Percentiles rank a stretch among this genome's conserved stretches.
phyloP scores from a whole-genome alignment of 352 stramenopile genomes.

The Blastocystis sp. region DNA sequence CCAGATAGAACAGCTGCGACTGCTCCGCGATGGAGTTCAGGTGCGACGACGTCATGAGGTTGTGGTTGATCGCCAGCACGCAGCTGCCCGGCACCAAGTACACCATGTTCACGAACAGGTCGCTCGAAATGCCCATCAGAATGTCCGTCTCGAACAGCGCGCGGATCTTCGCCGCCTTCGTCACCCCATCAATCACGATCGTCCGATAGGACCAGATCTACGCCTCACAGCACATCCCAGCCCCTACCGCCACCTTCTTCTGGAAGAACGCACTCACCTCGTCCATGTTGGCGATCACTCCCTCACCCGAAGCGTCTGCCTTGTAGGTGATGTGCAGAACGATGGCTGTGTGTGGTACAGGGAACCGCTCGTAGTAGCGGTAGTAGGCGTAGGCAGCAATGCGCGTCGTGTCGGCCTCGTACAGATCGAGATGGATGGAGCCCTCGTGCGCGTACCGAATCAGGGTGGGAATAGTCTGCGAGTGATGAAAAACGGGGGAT shows the following conservation, averaged over 20 bases:
- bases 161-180: conserved; percentile 8
- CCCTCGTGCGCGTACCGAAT: conserved; percentile 46
- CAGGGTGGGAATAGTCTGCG: conserved; percentile 32
- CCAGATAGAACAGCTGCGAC: conserved; percentile 41
- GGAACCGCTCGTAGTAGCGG: neutral
- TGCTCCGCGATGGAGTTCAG: conserved; percentile 47
- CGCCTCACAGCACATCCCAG: neutral
- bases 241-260: conserved; percentile 44
- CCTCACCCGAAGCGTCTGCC: neutral
- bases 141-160: conserved; percentile 51
- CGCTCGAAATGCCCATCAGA: conserved; percentile 11
- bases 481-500: neutral
- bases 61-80: conserved; percentile 10
- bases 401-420: conserved; percentile 27
- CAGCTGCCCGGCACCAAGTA: conserved; percentile 39
- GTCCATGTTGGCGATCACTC: conserved; percentile 22
- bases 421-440: conserved; percentile 46
- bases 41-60: conserved; percentile 18
- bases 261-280: conserved; percentile 25
- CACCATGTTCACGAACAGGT: conserved; percentile 49
- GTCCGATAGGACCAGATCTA: conserved; percentile 48
- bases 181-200: conserved; percentile 25
- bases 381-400: conserved; percentile 41
- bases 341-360: conserved; percentile 2
- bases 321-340: conserved; percentile 13